Percentiles rank a stretch among this genome's conserved stretches.
Conservation (phyloP, 2,329 filamentous ascomycete genomes). For the Microdochium paspali region DNA sequence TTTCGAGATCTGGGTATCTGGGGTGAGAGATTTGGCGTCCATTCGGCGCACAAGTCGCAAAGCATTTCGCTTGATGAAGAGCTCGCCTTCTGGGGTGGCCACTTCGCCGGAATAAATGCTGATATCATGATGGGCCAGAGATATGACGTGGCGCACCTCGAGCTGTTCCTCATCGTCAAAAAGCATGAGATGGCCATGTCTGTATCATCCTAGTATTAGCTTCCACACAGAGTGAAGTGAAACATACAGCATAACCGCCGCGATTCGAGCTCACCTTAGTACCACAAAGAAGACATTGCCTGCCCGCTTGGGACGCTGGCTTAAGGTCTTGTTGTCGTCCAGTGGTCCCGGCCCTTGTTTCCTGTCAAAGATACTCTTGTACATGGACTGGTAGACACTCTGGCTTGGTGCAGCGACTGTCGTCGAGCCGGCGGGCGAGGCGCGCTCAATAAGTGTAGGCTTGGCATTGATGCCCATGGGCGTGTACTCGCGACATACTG, state of each 20-base stretch:
- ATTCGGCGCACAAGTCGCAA: slow-evolving; percentile 66
- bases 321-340: slow-evolving; percentile 36
- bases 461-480: slow-evolving; percentile 88
- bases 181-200: slow-evolving; percentile 92
- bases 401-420: slow-evolving; percentile 73
- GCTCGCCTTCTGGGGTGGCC: slow-evolving; percentile 75
- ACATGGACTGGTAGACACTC: slow-evolving; percentile 98
- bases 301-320: slow-evolving; percentile 51
- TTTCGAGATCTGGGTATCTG: slow-evolving; percentile 53
- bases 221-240: not conserved
- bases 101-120: slow-evolving; percentile 76
- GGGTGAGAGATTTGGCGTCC: slow-evolving; percentile 41
- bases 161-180: slow-evolving; percentile 94
- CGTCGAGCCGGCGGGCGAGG: slow-evolving; percentile 66
- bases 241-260: not conserved
- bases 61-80: slow-evolving; percentile 93
- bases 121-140: slow-evolving; percentile 77
- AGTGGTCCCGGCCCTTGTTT: slow-evolving; percentile 41
- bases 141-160: slow-evolving; percentile 93
- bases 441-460: slow-evolving; percentile 78
- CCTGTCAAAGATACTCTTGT: slow-evolving; percentile 87
- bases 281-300: slow-evolving; percentile 93
- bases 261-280: slow-evolving; percentile 55
- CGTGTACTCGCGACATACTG: slow-evolving; percentile 88
- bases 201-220: slow-evolving; percentile 21